These are phyloP conservation scores for Euphorbia lathyris DNA, from an alignment of 345 rosid genomes.

Conservation along the genomic window DNA sequence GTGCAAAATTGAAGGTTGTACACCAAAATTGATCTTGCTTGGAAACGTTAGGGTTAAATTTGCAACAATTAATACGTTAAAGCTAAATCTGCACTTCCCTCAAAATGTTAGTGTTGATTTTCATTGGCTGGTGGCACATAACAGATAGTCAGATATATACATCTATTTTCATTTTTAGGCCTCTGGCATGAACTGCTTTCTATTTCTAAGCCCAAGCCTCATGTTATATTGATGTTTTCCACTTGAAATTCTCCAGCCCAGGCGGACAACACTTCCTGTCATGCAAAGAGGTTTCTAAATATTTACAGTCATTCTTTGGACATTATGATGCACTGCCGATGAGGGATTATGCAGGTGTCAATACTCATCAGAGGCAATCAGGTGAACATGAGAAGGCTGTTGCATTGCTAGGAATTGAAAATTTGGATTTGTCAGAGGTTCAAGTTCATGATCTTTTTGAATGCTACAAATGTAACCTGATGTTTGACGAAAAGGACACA, in stretches of 20 bases:
- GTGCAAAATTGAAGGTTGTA: too few relatives aligned
- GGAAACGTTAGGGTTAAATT: too few relatives aligned
- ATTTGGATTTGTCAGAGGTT: constrained; percentile 58
- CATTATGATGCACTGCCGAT: constrained; percentile 23
- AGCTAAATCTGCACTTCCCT: too few relatives aligned
- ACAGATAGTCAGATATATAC: not conserved
- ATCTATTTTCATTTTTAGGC: not conserved
- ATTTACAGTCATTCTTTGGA: constrained; percentile 45
- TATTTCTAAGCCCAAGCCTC: constrained; percentile 1
- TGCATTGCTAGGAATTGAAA: constrained; percentile 39
- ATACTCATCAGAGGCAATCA: constrained; percentile 25
- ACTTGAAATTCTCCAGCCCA: constrained; percentile 41
- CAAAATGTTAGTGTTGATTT: too few relatives aligned
- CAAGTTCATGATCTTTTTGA: constrained; percentile 56
- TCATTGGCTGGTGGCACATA: too few relatives aligned
- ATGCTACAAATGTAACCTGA: constrained; percentile 64
- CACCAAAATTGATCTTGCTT: too few relatives aligned
- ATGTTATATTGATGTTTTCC: not conserved
- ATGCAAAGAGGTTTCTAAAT: constrained; percentile 64
- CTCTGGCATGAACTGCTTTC: not conserved
- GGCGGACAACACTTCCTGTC: constrained; percentile 65
- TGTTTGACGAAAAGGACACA: constrained; percentile 58
- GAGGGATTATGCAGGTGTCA: constrained; percentile 19
- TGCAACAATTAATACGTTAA: too few relatives aligned
- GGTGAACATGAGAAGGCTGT: constrained; percentile 32